Conservation (phyloP, 805 yeast species). For the Zygosaccharomyces kombuchaensis region DNA sequence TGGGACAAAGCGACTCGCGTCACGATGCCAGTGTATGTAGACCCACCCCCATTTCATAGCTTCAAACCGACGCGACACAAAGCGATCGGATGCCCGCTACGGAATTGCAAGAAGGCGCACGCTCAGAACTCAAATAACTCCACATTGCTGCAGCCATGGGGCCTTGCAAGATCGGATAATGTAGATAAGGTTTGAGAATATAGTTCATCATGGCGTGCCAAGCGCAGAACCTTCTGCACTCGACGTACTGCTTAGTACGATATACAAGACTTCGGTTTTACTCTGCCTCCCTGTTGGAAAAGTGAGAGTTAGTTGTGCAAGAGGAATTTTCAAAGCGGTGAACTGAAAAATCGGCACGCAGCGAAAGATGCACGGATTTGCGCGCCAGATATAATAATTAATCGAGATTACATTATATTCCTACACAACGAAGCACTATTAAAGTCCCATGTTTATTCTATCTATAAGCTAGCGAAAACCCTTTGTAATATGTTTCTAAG, state of each 20-base stretch:
- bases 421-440: not conserved
- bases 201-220: constrained; percentile 3
- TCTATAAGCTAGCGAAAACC: not conserved
- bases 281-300: too few species aligned
- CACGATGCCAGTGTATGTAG: too few species aligned
- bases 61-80: too few species aligned
- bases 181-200: constrained; percentile 6
- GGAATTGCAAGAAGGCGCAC: not conserved
- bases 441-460: not conserved
- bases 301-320: too few species aligned
- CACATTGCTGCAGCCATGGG: constrained; percentile 7
- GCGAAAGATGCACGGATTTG: not conserved
- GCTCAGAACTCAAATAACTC: constrained; percentile 3
- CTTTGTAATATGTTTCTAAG: not conserved
- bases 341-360: not conserved
- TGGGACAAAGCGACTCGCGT: too few species aligned
- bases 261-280: not conserved
- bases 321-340: not conserved
- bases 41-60: too few species aligned
- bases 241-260: not conserved
- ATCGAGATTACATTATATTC: not conserved
- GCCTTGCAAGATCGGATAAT: constrained; percentile 5
- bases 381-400: not conserved
- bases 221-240: not conserved
- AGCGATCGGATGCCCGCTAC: too few species aligned